Conservation (phyloP, 2,329 filamentous ascomycete genomes). For the Cercospora beticola region DNA sequence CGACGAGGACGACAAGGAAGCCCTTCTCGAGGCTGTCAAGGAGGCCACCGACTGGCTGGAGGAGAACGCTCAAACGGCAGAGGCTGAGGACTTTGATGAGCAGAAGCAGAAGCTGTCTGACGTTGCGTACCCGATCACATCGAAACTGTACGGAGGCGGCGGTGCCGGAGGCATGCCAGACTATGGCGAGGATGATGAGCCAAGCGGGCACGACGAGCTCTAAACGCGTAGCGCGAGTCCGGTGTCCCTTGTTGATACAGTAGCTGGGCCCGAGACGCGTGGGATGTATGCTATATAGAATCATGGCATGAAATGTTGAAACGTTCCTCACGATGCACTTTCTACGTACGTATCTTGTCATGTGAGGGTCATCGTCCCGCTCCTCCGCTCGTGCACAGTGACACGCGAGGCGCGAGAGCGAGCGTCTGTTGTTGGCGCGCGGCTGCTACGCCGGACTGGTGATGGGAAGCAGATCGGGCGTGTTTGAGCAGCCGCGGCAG, state of each 20-base stretch:
- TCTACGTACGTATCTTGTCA: background rate
- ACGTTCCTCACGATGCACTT: background rate
- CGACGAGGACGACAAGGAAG: constrained; percentile 97
- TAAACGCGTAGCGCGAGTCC: constrained; percentile 29
- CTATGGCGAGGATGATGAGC: constrained; percentile 70
- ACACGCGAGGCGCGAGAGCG: background rate
- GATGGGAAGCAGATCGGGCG: background rate
- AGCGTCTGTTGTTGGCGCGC: background rate
- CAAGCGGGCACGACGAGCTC: constrained; percentile 52
- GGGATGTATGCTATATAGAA: constrained; percentile 25
- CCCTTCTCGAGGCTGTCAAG: constrained; percentile 93
- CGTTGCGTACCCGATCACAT: constrained; percentile 97
- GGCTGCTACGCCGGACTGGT: background rate
- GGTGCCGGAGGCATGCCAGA: constrained; percentile 59
- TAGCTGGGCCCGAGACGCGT: constrained; percentile 7
- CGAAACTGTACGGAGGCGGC: constrained; percentile 75
- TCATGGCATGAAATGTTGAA: constrained; percentile 17
- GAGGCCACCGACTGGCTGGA: constrained; percentile 96
- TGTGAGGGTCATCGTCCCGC: background rate
- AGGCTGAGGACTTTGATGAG: constrained; percentile 95
- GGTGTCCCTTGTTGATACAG: constrained; percentile 13
- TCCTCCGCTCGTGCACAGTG: background rate
- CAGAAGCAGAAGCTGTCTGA: constrained; percentile 98
- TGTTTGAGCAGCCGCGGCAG: too few relatives aligned
- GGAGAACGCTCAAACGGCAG: constrained; percentile 83